Percentiles rank a stretch among this genome's conserved stretches.
Conservation (phyloP, 805 yeast species). For the Barnettozyma salicaria region DNA sequence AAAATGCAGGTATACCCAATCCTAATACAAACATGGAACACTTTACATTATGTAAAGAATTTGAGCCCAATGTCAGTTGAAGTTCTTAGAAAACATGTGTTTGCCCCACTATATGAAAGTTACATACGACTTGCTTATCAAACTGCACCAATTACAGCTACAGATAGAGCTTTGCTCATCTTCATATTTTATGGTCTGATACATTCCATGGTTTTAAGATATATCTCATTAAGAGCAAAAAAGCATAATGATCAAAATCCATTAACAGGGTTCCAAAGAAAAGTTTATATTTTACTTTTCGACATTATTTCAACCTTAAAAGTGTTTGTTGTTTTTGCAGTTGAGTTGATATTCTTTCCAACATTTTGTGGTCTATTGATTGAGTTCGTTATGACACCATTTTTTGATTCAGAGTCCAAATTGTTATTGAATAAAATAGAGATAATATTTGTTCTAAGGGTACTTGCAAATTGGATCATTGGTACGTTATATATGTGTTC, state of each 20-base stretch:
- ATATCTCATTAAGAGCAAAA: slow-evolving; percentile 28
- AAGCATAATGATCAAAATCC: slow-evolving; percentile 36
- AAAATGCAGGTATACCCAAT: slow-evolving; percentile 2
- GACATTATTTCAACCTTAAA: slow-evolving; percentile 59
- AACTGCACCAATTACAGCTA: slow-evolving; percentile 27
- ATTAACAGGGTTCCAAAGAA: slow-evolving; percentile 44
- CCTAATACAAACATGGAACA: not conserved
- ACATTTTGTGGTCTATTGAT: slow-evolving; percentile 76
- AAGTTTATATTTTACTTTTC: slow-evolving; percentile 45
- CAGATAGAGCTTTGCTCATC: slow-evolving; percentile 35
- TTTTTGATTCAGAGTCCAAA: slow-evolving; percentile 28
- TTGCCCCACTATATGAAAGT: slow-evolving; percentile 20
- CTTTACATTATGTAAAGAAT: not conserved
- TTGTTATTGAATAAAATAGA: slow-evolving; percentile 3
- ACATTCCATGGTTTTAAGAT: slow-evolving; percentile 23
- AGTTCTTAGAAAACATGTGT: slow-evolving; percentile 2
- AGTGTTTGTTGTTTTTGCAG: slow-evolving; percentile 65
- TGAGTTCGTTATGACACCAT: slow-evolving; percentile 62
- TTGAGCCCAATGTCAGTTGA: slow-evolving; percentile 5
- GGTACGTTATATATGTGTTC: slow-evolving; percentile 87
- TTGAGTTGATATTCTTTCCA: slow-evolving; percentile 85
- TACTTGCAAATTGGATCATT: slow-evolving; percentile 42
- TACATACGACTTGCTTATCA: slow-evolving; percentile 20
- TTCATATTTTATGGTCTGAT: slow-evolving; percentile 31
- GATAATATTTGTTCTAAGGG: slow-evolving; percentile 1